These are phyloP conservation scores for Podospora australis DNA, from an alignment of 495 filamentous ascomycete genomes.

Conservation along the genomic window DNA sequence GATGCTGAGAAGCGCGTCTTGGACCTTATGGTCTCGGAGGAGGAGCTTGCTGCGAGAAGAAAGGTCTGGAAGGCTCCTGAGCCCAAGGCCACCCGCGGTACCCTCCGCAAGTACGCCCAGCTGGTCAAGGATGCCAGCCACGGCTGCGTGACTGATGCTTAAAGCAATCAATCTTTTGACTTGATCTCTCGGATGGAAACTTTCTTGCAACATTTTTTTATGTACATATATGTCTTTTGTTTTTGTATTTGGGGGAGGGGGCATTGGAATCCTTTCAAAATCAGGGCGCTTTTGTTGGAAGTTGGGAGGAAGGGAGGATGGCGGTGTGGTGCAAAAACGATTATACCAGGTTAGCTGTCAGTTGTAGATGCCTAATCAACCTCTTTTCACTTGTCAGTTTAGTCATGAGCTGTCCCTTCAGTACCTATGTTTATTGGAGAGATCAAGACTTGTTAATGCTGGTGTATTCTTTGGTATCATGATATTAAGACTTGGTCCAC, in stretches of 20 bases:
- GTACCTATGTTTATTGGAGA: too few relatives aligned
- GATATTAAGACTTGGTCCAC: too few relatives aligned
- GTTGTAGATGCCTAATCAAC: conserved; percentile 1
- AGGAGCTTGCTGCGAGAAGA: conserved; percentile 59
- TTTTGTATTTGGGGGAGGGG: neutral
- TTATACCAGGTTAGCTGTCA: conserved; percentile 6
- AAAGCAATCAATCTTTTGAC: too few relatives aligned
- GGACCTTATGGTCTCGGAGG: conserved; percentile 51
- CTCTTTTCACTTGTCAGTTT: too few relatives aligned
- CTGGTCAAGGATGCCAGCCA: conserved; percentile 68
- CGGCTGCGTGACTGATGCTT: conserved; percentile 69
- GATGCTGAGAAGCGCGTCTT: conserved; percentile 62
- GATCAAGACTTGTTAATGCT: too few relatives aligned
- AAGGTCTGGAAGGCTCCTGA: conserved; percentile 60
- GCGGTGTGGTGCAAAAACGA: conserved; percentile 5
- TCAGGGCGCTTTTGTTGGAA: conserved; percentile 6
- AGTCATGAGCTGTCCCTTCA: too few relatives aligned
- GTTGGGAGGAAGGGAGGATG: conserved; percentile 3
- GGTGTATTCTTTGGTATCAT: too few relatives aligned
- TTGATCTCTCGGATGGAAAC: too few relatives aligned
- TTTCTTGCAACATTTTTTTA: neutral
- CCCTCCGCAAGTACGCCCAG: conserved; percentile 69
- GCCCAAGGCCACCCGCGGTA: conserved; percentile 63
- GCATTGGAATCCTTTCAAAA: too few relatives aligned
- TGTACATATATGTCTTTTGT: conserved; percentile 12